phyloP scores from a whole-genome alignment of 2,329 filamentous ascomycete genomes.

The Botrytis elliptica region DNA sequence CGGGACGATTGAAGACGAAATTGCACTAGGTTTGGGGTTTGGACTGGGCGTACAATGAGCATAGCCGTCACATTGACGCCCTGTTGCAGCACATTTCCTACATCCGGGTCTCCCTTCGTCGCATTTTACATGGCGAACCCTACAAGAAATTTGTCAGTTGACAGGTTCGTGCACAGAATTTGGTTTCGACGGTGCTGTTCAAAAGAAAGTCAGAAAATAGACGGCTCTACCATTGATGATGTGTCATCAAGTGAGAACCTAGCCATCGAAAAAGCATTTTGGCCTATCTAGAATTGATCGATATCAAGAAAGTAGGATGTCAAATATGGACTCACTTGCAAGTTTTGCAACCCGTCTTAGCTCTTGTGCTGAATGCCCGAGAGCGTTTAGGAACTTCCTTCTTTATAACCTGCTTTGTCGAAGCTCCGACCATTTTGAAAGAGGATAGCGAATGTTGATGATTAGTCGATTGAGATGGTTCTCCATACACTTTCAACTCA shows the following conservation, averaged over 20 bases:
- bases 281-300: background rate
- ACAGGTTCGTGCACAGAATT: background rate
- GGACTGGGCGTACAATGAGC: constrained; percentile 11
- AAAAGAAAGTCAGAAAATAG: background rate
- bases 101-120: constrained; percentile 24
- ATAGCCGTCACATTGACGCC: constrained; percentile 23
- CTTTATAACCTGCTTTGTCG: background rate
- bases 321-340: constrained; percentile 22
- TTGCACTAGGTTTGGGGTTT: background rate
- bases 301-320: background rate
- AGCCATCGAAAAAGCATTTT: background rate
- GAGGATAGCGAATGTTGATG: background rate
- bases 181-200: background rate
- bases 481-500: background rate
- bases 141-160: constrained; percentile 10
- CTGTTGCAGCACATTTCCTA: constrained; percentile 17
- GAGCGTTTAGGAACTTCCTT: constrained; percentile 18
- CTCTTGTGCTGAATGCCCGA: constrained; percentile 21
- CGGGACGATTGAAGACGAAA: background rate
- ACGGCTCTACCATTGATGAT: background rate
- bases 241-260: background rate
- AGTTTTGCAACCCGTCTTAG: constrained; percentile 24
- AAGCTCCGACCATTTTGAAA: constrained; percentile 1
- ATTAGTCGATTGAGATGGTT: background rate
- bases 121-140: constrained; percentile 24